Base-by-base conservation (phyloP, 129 eudicot species). In the Solidago caesia region DNA sequence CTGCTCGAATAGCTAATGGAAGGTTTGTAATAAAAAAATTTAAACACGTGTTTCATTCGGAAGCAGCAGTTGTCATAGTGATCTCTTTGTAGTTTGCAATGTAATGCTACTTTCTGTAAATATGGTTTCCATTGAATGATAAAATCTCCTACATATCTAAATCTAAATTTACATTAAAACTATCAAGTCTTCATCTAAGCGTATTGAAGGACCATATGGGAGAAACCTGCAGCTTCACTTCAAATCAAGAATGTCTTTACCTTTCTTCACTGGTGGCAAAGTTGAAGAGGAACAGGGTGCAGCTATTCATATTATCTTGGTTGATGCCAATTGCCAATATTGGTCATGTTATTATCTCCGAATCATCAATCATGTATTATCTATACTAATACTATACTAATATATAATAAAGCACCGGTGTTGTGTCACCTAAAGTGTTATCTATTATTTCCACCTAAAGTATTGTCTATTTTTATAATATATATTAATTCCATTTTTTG, bases 251-350 rank as follows among this genome's bases (percentile, higher is more conserved):
- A 82, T 91, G 65, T 88, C 97, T 71, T 79, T 91, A 57, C 97
- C 97, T 11, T 85, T 91, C 21, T 91, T 88, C 81, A 91, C 97
- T 2, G 97, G 97, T 14, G 97, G 92, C 11, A 91, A 91, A 88
- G 97, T 91, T n/a, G 97, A 91, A 86, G 97, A 96, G 51, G 97
- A 91, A 79, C 97, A 88, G 73, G 96, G 97, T 74, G 96, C 96
- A 64, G 75, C 97, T 7, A 88, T 91, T 58, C 97, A 91, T 76
- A 80, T 91, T 47, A 90, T 91, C 67, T 70, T 91, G 29, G 25
- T 86, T 72, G 97, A 91, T n/a, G n/a, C n/a, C n/a, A n/a, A n/a
- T n/a, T 83, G 85, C 83, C 33, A 88, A 78, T 71, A 84, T 90
- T 0, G 88, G 95, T 11, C 92, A 74, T 73, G 88, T 86, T 25